Conservation (phyloP, 345 rosid genomes). For the Eutrema heterophyllum region DNA sequence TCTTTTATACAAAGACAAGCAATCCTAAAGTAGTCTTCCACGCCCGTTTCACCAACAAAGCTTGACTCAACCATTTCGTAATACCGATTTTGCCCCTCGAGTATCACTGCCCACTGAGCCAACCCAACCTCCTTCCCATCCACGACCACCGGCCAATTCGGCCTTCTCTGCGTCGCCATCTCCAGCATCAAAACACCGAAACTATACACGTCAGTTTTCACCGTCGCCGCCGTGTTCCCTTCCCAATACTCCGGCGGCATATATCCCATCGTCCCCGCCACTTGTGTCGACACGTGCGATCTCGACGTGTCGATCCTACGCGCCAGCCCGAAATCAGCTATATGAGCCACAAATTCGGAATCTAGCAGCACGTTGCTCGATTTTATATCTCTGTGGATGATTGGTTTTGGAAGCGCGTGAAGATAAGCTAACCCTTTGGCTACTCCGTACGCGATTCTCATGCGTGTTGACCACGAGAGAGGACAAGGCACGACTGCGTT, state of each 20-base stretch:
- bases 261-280: conserved; percentile 93
- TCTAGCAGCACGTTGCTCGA: conserved; percentile 75
- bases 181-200: conserved; percentile 85
- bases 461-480: conserved; percentile 57
- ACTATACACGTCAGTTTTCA: conserved; percentile 67
- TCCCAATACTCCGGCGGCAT: conserved; percentile 95
- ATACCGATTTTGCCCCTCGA: conserved; percentile 36
- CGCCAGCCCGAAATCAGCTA: conserved; percentile 83
- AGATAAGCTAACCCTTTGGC: conserved; percentile 69
- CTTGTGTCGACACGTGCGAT: conserved; percentile 87
- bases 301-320: conserved; percentile 43
- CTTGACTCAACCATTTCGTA: conserved; percentile 42
- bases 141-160: conserved; percentile 47
- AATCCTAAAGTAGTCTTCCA: conserved; percentile 55
- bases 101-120: conserved; percentile 48
- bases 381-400: conserved; percentile 86
- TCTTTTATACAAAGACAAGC: conserved; percentile 54
- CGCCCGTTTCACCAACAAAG: conserved; percentile 19
- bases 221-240: conserved; percentile 63
- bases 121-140: conserved; percentile 44
- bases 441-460: conserved; percentile 44
- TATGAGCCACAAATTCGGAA: conserved; percentile 53
- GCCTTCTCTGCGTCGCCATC: conserved; percentile 52
- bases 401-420: conserved; percentile 58
- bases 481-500: neutral